A percentile compares a stretch with the other conserved stretches of the same genome.
Conservation (phyloP, 306 rosid species). For the Amphicarpaea edgeworthii region DNA sequence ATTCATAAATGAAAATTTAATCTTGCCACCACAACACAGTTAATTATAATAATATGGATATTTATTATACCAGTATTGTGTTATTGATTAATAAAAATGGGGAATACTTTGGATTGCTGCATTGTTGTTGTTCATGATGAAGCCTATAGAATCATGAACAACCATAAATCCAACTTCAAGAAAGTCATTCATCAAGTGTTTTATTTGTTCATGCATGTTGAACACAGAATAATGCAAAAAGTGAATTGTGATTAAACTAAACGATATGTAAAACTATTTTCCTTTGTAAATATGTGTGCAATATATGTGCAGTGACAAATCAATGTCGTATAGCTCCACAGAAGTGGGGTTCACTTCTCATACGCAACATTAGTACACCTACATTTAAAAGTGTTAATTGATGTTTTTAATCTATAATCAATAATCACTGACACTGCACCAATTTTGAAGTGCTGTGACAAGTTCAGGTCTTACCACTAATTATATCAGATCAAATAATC, state of each 20-base stretch:
- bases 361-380: not conserved
- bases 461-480: not conserved
- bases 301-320: not conserved
- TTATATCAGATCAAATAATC: not conserved
- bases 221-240: too few species aligned
- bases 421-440: constrained; percentile 35
- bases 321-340: not conserved
- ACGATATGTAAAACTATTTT: too few species aligned
- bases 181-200: too few species aligned
- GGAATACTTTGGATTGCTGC: too few species aligned
- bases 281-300: too few species aligned
- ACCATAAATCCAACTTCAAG: too few species aligned
- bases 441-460: not conserved
- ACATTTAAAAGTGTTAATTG: constrained; percentile 18
- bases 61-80: too few species aligned
- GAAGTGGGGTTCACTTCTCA: constrained; percentile 5
- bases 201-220: too few species aligned
- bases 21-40: not conserved
- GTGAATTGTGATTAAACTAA: too few species aligned
- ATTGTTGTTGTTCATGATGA: too few species aligned
- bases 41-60: not conserved
- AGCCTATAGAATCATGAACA: too few species aligned
- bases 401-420: constrained; percentile 34
- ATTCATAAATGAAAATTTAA: constrained; percentile 42
- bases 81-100: too few species aligned